phyloP scores from a whole-genome alignment of 2,329 filamentous ascomycete species.

The Cercospora berteroae region DNA sequence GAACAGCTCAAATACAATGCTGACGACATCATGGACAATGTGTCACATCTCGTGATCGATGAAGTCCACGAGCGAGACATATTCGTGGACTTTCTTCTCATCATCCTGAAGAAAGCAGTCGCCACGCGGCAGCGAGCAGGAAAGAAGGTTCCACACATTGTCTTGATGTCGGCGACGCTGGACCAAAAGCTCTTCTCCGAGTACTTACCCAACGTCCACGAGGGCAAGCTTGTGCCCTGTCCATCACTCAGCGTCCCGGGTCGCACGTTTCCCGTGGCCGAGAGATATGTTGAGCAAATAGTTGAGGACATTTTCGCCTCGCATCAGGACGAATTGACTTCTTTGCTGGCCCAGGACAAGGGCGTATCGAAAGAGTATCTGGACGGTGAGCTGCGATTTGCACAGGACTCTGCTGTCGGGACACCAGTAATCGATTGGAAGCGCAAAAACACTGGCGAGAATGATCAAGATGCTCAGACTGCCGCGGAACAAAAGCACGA shows the following conservation, averaged over 20 bases:
- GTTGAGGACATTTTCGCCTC: conserved; percentile 33
- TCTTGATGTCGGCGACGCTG: conserved; percentile 52
- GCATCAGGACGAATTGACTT: conserved; percentile 26
- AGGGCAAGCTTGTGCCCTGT: conserved; percentile 38
- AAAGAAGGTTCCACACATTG: conserved; percentile 43
- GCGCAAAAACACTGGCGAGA: conserved; percentile 29
- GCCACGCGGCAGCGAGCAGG: conserved; percentile 36
- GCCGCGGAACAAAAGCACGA: conserved; percentile 39
- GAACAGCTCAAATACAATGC: conserved; percentile 44
- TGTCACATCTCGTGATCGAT: conserved; percentile 53
- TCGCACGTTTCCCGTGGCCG: conserved; percentile 45
- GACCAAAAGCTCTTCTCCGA: conserved; percentile 47
- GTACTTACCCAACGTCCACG: conserved; percentile 42
- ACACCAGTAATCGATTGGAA: conserved; percentile 43
- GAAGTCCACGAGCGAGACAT: conserved; percentile 52
- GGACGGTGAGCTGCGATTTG: conserved; percentile 25
- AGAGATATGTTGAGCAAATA: conserved; percentile 46
- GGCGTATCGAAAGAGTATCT: conserved; percentile 24
- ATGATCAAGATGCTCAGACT: conserved; percentile 26
- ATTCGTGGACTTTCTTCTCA: conserved; percentile 48
- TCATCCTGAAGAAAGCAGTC: conserved; percentile 46
- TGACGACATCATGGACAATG: conserved; percentile 41
- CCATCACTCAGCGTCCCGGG: conserved; percentile 47
- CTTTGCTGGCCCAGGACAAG: conserved; percentile 11
- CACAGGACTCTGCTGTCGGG: conserved; percentile 2